Base-by-base conservation (phyloP, 225 moss, liverwort and hornwort species). In the Bryoerythrophyllum caledonicum region DNA sequence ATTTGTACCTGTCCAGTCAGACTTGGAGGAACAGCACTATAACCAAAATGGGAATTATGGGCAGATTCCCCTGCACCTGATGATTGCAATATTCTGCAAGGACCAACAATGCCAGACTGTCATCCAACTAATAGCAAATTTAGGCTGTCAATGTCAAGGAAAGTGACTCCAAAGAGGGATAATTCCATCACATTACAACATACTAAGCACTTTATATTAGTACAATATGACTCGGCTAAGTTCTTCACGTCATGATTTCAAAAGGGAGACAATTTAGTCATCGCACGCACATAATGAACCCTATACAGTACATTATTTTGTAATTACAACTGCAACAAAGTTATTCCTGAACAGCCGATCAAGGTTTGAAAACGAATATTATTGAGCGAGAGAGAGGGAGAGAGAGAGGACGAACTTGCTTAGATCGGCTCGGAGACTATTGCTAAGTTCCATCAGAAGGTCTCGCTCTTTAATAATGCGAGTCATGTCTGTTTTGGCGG, bases 371-470 rank as follows among this genome's bases (percentile, higher is more conserved):
- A 66, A 63, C 2, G 20, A 62, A 58, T 32, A 63, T 13, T 10
- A 34, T 20, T 21, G 24, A 40, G 60, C 63, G 56, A 60, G 66
- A 58, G 23, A 46, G 52, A 6, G 20, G n/a, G 54, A 63, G 75
- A 38, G 60, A 60, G n/a, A 70, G 30, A 14, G 65, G 58, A 86
- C 81, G 27, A 77, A 96, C 96, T 88, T 91, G 82, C 78, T 91
- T 49, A 94, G 83, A 73, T 97, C 96, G 46, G 96, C 91, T 82
- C 91, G 91, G 37, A 94, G 86, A 23, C 88, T 91, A 81, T 97
- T 97, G 83, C 94, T 92, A 21, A 97, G 88, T 76, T 97, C 92
- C 96, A 97, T 94, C 17, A 97, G 83, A 70, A 91, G 87, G 84
- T 97, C 96, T 64, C 96, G 90, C 86, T 97, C 92, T 54, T 85